Percentiles rank a stretch among this genome's conserved stretches.
phyloP scores from a whole-genome alignment of 495 filamentous ascomycete genomes.

The Talaromyces wortmannii region DNA sequence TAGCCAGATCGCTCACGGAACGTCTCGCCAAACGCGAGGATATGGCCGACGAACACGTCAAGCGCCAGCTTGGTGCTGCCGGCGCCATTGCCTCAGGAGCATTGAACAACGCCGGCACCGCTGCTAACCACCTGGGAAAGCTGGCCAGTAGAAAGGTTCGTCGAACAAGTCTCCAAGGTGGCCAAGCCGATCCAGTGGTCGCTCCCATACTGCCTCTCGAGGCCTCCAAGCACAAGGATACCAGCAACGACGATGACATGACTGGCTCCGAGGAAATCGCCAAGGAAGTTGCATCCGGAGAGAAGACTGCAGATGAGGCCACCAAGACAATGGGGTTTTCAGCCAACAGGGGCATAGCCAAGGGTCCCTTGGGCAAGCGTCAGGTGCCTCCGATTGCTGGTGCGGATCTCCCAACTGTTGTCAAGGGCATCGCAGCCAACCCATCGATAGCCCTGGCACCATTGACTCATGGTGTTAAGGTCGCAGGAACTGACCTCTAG shows the following conservation, averaged over 20 bases:
- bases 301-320: not conserved
- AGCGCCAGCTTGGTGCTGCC: not conserved
- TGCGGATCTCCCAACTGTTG: not conserved
- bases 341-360: not conserved
- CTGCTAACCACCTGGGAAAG: not conserved
- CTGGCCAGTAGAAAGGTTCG: not conserved
- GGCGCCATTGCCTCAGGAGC: not conserved
- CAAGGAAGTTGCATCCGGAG: not conserved
- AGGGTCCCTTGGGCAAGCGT: not conserved
- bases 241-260: not conserved
- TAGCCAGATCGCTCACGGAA: too few species aligned
- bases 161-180: not conserved
- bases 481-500: not conserved
- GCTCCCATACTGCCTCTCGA: not conserved
- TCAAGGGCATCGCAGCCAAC: not conserved
- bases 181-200: not conserved
- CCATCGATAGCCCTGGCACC: not conserved
- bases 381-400: conserved; percentile 5
- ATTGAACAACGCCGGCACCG: not conserved
- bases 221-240: not conserved
- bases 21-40: not conserved
- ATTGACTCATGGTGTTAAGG: not conserved
- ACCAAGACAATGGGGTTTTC: not conserved
- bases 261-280: not conserved
- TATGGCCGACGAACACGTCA: not conserved